Conservation (phyloP, 1,284 basidiomycete genomes). For the Ustilago tritici region DNA sequence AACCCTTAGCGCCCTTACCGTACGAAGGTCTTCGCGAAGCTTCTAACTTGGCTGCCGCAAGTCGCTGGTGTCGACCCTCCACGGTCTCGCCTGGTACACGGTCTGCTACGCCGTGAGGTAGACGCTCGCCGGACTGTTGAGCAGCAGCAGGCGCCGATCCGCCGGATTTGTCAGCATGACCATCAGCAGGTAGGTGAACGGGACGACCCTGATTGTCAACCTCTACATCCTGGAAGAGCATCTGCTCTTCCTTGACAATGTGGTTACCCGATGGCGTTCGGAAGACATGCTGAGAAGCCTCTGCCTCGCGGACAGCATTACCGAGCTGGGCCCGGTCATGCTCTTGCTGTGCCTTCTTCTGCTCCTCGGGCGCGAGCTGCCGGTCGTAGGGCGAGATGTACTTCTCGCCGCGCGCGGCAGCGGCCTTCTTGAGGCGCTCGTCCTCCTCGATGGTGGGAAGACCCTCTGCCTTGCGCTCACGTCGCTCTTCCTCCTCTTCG, state of each 20-base stretch:
- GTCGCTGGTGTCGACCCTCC: conserved; percentile 55
- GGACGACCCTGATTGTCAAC: conserved; percentile 54
- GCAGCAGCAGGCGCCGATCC: conserved; percentile 22
- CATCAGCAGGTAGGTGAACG: conserved; percentile 49
- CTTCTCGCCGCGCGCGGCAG: conserved; percentile 56
- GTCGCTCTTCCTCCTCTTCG: conserved; percentile 85
- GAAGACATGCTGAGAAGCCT: conserved; percentile 65
- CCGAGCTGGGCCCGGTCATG: conserved; percentile 57
- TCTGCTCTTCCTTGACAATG: conserved; percentile 64
- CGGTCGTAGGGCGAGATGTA: conserved; percentile 65
- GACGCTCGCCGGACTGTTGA: conserved; percentile 20
- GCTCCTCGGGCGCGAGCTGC: conserved; percentile 58
- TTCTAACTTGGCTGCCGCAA: conserved; percentile 58
- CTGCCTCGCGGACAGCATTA: conserved; percentile 60
- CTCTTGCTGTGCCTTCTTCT: conserved; percentile 56
- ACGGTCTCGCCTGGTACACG: conserved; percentile 64
- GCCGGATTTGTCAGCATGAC: conserved; percentile 11
- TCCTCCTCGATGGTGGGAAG: conserved; percentile 73
- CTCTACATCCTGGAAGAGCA: conserved; percentile 51
- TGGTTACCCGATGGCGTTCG: conserved; percentile 63
- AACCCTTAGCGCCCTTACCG: conserved; percentile 57
- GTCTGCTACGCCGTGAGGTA: conserved; percentile 53
- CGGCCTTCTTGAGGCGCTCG: conserved; percentile 49
- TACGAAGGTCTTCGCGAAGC: conserved; percentile 56
- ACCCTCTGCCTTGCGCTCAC: conserved; percentile 84